Evolutionary conservation across 371 early-diverging fungal species (phyloP), one percentile per base, ranked within the genome.

Genomic region (Lichtheimia ramosa): DNA sequence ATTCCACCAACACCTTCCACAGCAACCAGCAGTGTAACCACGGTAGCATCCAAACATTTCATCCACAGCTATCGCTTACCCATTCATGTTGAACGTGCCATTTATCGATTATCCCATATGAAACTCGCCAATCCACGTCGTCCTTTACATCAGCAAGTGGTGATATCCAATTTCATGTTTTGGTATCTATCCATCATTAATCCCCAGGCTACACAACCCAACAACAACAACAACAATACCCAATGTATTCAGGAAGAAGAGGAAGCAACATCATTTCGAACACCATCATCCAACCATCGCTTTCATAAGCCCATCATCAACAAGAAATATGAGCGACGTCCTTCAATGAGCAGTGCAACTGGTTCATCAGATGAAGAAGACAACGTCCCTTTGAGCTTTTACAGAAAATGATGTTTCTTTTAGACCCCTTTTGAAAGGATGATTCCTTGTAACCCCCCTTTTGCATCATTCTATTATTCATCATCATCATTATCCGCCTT

Each of bases 131-230:
- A 89, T 58, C 82, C 81, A 8, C 73, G 87, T 12, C 83, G 91
- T 5, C 86, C 91, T 6, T 73, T 92, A 39, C 65, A 68, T 56
- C 86, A 92, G 55, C 92, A 92, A 72, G 93, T 92, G 14, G 65
- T 89, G 63, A 82, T 92, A 40, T 83, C 86, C 21, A 92, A 92
- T 56, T 79, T 92, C 64, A 89, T 92, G 90, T 82, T 91, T 66
- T 90, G 88, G 83, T 91, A 90, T 62, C 73, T 92, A 14, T 71
- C 72, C 20, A 67, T 71, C 18, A 62, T 67, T 21, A 51, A 65
- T 48, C 92, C 92, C 0, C 73, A 90, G 16, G 86, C 92, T 67
- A 88, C 96, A 88, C 88, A 1, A 81, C 89, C 13, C 83, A 94
- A 4, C 91, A 18, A 81, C 94, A 40, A 3, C 42, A 42, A 3